Conservation (phyloP, 2,329 filamentous ascomycete genomes). For the Fusarium verticillioides region DNA sequence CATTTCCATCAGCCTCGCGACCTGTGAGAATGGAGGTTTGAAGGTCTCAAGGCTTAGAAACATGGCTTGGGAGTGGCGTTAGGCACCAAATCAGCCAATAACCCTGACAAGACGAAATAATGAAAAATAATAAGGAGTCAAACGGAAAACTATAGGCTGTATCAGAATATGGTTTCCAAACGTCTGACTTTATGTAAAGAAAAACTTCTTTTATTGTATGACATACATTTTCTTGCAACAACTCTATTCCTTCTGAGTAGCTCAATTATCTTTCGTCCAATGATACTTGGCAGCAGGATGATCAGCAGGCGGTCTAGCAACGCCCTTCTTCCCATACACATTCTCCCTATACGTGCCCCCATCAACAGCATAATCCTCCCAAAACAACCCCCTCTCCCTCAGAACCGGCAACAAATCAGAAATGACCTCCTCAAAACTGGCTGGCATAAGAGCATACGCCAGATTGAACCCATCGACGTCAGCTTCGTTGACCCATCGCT, state of each 20-base stretch:
- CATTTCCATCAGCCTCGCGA: too few relatives aligned
- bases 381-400: constrained; percentile 66
- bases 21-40: not conserved
- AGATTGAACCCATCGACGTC: constrained; percentile 82
- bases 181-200: not conserved
- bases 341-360: constrained; percentile 58
- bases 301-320: constrained; percentile 49
- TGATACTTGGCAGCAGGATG: constrained; percentile 55
- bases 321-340: constrained; percentile 51
- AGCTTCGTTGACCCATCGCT: constrained; percentile 74
- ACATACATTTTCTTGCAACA: not conserved
- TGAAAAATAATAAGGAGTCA: too few relatives aligned
- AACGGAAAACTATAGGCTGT: not conserved
- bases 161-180: not conserved
- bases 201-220: not conserved
- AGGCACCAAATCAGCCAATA: not conserved
- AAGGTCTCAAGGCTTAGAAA: not conserved
- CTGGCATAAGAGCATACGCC: constrained; percentile 56
- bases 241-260: not conserved
- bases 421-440: constrained; percentile 74
- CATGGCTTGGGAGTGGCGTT: not conserved
- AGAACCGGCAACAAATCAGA: constrained; percentile 73
- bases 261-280: constrained; percentile 50
- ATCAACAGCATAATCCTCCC: constrained; percentile 58
- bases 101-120: too few relatives aligned